phyloP scores from a whole-genome alignment of 345 rosid species.

The Pugionium dolabratum region DNA sequence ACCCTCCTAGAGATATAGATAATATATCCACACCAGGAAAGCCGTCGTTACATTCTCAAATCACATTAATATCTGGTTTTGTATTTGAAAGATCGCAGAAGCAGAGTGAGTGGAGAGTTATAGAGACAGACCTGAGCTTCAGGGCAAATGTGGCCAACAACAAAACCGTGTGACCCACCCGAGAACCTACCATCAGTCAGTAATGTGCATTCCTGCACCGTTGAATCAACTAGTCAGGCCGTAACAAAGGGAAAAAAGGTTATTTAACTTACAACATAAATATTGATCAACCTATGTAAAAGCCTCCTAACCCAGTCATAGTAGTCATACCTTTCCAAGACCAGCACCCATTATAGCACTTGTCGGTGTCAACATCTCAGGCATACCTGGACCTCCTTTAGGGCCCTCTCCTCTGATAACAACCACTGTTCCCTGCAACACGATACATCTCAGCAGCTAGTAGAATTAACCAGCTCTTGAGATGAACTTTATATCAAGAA shows the following conservation, averaged over 20 bases:
- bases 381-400: slow-evolving; percentile 99
- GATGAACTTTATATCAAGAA: slow-evolving; percentile 1
- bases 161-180: slow-evolving; percentile 98
- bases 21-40: not conserved
- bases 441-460: slow-evolving; percentile 21
- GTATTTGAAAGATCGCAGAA: slow-evolving; percentile 16
- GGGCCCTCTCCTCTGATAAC: slow-evolving; percentile 98
- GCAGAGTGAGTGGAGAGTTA: not conserved
- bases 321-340: slow-evolving; percentile 78
- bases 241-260: not conserved
- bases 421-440: slow-evolving; percentile 80
- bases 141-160: slow-evolving; percentile 95
- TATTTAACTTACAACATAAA: not conserved
- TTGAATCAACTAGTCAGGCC: not conserved
- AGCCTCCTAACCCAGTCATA: not conserved
- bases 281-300: not conserved
- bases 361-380: slow-evolving; percentile 98
- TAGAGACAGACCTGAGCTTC: slow-evolving; percentile 80
- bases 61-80: not conserved
- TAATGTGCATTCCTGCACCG: slow-evolving; percentile 82
- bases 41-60: slow-evolving; percentile 5
- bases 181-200: slow-evolving; percentile 98
- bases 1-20: slow-evolving; percentile 64
- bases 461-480: slow-evolving; percentile 4
- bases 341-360: slow-evolving; percentile 99